These are phyloP conservation scores for Fusarium fracticaudum DNA, from an alignment of 2,329 filamentous ascomycete genomes.

Conservation along the genomic window DNA sequence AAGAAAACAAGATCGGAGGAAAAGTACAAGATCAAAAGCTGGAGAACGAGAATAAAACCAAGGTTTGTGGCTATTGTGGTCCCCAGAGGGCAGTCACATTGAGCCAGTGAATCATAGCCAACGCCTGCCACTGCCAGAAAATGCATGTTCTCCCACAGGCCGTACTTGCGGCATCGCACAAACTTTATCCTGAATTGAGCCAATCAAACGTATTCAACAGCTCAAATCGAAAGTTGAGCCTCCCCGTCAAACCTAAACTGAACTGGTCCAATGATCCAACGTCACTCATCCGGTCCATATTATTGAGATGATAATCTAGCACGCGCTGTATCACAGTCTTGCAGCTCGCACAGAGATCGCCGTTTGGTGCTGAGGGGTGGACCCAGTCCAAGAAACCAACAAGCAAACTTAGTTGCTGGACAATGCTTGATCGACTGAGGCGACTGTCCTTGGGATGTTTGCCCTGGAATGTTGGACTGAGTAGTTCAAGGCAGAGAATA, in stretches of 20 bases:
- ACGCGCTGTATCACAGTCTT: slow-evolving; percentile 17
- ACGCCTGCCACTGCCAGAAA: neutral
- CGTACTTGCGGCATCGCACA: no score
- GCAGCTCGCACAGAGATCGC: neutral
- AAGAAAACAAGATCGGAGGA: neutral
- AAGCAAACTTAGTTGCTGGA: neutral
- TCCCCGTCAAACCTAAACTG: neutral
- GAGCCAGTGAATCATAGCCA: neutral
- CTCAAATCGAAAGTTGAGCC: slow-evolving; percentile 11
- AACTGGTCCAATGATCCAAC: slow-evolving; percentile 1
- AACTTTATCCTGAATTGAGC: neutral
- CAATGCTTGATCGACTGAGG: neutral
- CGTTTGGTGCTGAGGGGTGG: slow-evolving; percentile 9
- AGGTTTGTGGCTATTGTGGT: neutral
- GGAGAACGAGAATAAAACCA: rapidly evolving
- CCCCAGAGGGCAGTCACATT: neutral
- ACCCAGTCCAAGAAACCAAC: slow-evolving; percentile 18
- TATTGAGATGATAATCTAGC: slow-evolving; percentile 1
- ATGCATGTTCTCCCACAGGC: no score
- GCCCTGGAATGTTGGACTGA: neutral
- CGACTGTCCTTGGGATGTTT: neutral
- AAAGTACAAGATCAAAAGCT: rapidly evolving
- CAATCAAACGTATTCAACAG: slow-evolving; percentile 12
- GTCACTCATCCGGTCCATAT: neutral
- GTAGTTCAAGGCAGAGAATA: neutral